Evolutionary conservation across 805 yeast genomes (phyloP), one percentile per base, ranked within the genome.

Genomic region (Wickerhamiella sergipiensis): DNA sequence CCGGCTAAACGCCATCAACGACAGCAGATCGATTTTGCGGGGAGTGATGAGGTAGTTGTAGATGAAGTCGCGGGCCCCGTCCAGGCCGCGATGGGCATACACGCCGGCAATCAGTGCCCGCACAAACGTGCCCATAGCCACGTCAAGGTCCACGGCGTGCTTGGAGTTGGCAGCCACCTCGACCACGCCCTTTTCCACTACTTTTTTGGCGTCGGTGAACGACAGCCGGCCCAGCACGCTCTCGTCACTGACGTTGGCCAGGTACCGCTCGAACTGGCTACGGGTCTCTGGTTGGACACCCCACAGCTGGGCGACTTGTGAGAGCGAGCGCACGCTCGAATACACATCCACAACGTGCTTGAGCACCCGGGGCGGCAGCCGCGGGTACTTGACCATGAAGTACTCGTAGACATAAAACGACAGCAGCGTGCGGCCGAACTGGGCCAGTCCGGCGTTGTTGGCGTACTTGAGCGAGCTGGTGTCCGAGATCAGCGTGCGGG

Each of bases 71-170:
- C 79, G 78, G 17, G 94, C 78, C 15, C 73, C 73, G 18, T 71
- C 75, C 55, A 79, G 79, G 24, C 89, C 89, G 40, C 75, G 71
- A 52, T 83, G 84, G 1, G 86, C 80, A 69, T 84, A 85, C 33
- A 85, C 70, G 21, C 90, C 95, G 36, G 92, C 95, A 42, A 89
- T 72, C 2, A 89, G 72, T 2, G 97, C 78, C 66, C 94, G 79
- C 6, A 83, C 95, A 26, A 86, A 82, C 23, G 80, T 71, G 2
- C 92, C 83, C 65, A 67, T 66, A 18, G 75, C 74, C 12, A 53
- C 56, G 31, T 59, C 58, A 18, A 60, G 47, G 9, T 51, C 55
- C 55, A 68, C 76, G 3, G 81, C 78, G 8, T 64, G 61, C 1
- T 65, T 63, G 43, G 59, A 58, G 46, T 48, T 52, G 1, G 42